Base-by-base conservation (phyloP, 1,139 yeast genomes). In the Debaryomycetaceae sp. region DNA sequence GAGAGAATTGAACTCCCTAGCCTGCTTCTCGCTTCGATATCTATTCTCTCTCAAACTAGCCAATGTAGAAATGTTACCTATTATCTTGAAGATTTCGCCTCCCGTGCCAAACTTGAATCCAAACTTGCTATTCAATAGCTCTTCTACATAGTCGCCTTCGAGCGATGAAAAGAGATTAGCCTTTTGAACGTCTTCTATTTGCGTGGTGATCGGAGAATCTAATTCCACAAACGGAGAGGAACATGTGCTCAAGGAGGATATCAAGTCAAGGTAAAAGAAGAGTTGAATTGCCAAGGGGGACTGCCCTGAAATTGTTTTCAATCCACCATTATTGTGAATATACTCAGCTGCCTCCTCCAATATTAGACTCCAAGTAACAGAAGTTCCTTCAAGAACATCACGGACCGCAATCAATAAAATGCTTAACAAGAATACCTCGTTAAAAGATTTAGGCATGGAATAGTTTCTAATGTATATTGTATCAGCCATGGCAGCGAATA, bases 81-180 rank as follows among this genome's bases (percentile, higher is more conserved):
- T 48, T 11, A 57, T 52, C 36, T 57, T 55, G 49, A 55, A 57
- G 2, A 57, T 46, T 38, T 57, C 60, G 7, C 61, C 61, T 17
- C 55, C 60, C 11, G 57, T 54, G 6, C 61, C 61, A 42, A 52
- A 56, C 36, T 52, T 56, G 42, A 57, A 57, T 13, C 60, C 60
- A 46, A 57, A 57, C 40, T 56, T 56, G 44, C 48, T 52, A 42
- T 57, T 56, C 30, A 57, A 40, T 17, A 56, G 48, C 14, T 41
- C 44, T 43, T 52, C 57, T n/a, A 57, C 49, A 37, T 54, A 53
- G 13, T 49, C 47, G 27, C 49, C 56, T 8, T 55, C 56, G 41
- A 50, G 53, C 13, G 48, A 50, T 5, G 43, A 24, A 20, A 36
- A 27, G 45, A 42, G 6, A 38, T 23, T 47, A 9, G 36, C 17